Base-by-base conservation (phyloP, 768 basidiomycete species). In the Galerina sulciceps region DNA sequence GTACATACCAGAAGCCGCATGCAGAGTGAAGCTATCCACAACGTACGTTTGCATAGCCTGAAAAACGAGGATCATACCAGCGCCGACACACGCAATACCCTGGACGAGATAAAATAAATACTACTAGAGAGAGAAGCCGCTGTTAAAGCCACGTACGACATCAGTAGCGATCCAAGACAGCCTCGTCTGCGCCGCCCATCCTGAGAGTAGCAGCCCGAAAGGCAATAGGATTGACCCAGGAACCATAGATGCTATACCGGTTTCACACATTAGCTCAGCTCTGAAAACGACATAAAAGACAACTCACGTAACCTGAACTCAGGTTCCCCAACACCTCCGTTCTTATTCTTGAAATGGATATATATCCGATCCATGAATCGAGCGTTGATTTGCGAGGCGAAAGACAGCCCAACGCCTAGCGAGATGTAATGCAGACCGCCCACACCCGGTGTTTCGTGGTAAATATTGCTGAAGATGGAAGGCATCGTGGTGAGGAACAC, bases 141-240 rank as follows among this genome's bases (percentile, higher is more conserved):
- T 31, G 10, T 20, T 17, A 0, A 6, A 11, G 22, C 9, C 10
- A 65, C 84, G 58, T 61, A 88, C 89, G 22, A 91, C 77, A 61
- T 91, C 88, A 2, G 85, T 81, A 0, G 76, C 86, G 47, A 93
- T 85, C 92, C 92, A 94, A 58, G 84, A 85, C 0, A 86, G 68
- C 11, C 75, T 68, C 0, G 75, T 63, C 62, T 89, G 73, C 4
- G 87, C 85, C 0, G 83, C 75, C 90, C 91, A 94, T 1, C 92
- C 91, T 6, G 84, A 69, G 6, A 93, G 75, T 18, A 94, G 71
- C 11, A 93, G 72, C 0, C 91, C 91, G 11, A 84, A 69, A 0
- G 93, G 91, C 10, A 92, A 75, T 3, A 85, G 11, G 17, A 88
- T 60, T 0, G 84, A 81, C 0, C 83, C 87, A 3, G 84, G 77